phyloP scores from a whole-genome alignment of 805 yeast genomes.

The Torulaspora delbrueckii region DNA sequence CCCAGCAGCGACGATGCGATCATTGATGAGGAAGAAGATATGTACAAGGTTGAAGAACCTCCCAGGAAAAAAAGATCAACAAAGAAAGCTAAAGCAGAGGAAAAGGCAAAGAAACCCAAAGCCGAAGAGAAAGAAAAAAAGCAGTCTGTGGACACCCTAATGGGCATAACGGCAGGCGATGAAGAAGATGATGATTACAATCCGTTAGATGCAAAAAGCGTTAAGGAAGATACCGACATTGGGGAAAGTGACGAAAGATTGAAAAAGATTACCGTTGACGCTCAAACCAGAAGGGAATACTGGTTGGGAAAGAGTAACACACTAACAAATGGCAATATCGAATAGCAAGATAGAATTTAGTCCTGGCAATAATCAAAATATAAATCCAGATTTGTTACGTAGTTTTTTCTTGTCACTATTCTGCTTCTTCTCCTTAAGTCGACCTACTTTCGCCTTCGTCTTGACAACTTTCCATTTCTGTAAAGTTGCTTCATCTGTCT shows the following conservation, averaged over 20 bases:
- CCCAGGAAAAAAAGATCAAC: constrained; percentile 17
- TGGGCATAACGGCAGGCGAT: constrained; percentile 28
- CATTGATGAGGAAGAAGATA: constrained; percentile 23
- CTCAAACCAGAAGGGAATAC: constrained; percentile 33
- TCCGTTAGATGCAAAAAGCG: constrained; percentile 13
- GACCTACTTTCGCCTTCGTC: constrained; percentile 32
- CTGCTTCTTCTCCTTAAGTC: constrained; percentile 38
- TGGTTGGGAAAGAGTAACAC: constrained; percentile 33
- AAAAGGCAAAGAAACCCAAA: constrained; percentile 1
- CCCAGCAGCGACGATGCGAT: constrained; percentile 25
- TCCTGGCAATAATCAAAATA: constrained; percentile 1
- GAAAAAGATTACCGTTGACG: constrained; percentile 26
- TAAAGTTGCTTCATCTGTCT: constrained; percentile 42
- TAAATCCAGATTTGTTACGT: constrained; percentile 22
- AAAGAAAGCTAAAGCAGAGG: constrained; percentile 1
- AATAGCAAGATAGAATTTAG: neutral
- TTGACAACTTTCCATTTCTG: constrained; percentile 47
- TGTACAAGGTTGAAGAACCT: constrained; percentile 19
- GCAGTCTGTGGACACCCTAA: constrained; percentile 18
- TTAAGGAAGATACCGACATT: neutral
- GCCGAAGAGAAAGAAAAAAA: neutral
- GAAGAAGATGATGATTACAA: constrained; percentile 26
- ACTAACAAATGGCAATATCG: constrained; percentile 1
- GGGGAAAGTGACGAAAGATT: constrained; percentile 7
- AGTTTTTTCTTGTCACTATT: constrained; percentile 38